phyloP scores from a whole-genome alignment of 2,329 filamentous ascomycete species.

The Setomelanomma holmii region DNA sequence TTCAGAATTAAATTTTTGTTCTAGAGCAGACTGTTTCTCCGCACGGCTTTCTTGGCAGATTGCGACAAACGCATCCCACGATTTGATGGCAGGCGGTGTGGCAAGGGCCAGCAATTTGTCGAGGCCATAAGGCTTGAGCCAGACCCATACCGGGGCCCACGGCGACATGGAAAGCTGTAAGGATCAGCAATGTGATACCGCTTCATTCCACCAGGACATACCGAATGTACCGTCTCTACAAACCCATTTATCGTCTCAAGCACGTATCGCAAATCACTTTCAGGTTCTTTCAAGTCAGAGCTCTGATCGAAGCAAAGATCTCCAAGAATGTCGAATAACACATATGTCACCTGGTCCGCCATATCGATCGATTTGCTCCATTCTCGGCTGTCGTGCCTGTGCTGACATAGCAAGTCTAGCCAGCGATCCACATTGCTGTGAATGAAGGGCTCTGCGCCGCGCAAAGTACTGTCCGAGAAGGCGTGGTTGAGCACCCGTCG shows the following conservation, averaged over 20 bases:
- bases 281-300: constrained; percentile 43
- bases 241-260: constrained; percentile 27
- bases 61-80: constrained; percentile 25
- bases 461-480: constrained; percentile 50
- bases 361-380: constrained; percentile 25
- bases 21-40: constrained; percentile 18
- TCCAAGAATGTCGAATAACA: constrained; percentile 57
- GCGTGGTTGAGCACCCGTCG: constrained; percentile 51
- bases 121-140: constrained; percentile 31
- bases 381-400: constrained; percentile 11
- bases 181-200: background rate
- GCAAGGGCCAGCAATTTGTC: constrained; percentile 21
- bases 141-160: constrained; percentile 18
- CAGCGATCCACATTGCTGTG: constrained; percentile 32
- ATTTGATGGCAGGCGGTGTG: constrained; percentile 18
- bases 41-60: constrained; percentile 23
- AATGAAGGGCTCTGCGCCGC: constrained; percentile 50
- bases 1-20: constrained; percentile 22
- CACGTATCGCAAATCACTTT: constrained; percentile 26
- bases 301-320: constrained; percentile 50
- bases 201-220: constrained; percentile 5
- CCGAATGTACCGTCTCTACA: constrained; percentile 24
- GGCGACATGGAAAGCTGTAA: constrained; percentile 12
- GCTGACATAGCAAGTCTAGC: constrained; percentile 24
- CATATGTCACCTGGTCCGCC: constrained; percentile 36